A percentile compares a stretch with the other conserved stretches of the same genome.
Conservation (phyloP, 495 filamentous ascomycete genomes). For the Massariosphaeria phaeospora region DNA sequence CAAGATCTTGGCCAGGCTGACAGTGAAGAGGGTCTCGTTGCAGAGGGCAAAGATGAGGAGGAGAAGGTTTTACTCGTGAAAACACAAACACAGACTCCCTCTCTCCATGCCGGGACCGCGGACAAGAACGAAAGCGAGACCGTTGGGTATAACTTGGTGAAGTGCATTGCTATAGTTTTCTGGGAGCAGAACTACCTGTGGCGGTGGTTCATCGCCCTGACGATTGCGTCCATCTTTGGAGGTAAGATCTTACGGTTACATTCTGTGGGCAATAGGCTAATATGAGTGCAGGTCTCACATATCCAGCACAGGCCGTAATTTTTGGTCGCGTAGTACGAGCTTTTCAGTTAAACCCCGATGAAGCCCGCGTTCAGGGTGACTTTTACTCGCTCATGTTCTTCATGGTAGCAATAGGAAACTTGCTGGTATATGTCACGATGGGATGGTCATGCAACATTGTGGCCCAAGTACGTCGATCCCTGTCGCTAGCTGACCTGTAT, state of each 20-base stretch:
- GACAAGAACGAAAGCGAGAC: not conserved
- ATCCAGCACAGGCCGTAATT: conserved; percentile 38
- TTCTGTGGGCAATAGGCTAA: not conserved
- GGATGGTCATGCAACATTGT: conserved; percentile 35
- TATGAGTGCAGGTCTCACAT: conserved; percentile 17
- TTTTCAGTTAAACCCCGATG: conserved; percentile 20
- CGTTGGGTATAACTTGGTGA: conserved; percentile 15
- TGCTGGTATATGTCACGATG: conserved; percentile 48
- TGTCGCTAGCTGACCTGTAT: not conserved
- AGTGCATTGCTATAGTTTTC: conserved; percentile 24
- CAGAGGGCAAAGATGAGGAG: conserved; percentile 1
- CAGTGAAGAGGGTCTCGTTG: not conserved
- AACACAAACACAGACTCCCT: conserved; percentile 8
- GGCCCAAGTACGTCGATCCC: conserved; percentile 20
- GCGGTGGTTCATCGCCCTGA: conserved; percentile 5
- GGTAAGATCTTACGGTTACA: conserved; percentile 5
- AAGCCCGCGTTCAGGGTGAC: conserved; percentile 41
- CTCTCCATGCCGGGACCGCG: not conserved
- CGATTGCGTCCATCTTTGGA: conserved; percentile 7
- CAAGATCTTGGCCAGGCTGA: conserved; percentile 23
- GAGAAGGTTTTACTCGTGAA: conserved; percentile 8
- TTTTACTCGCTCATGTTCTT: conserved; percentile 96
- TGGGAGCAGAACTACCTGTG: conserved; percentile 14
- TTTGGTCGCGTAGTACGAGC: conserved; percentile 34
- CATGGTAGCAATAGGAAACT: conserved; percentile 76